phyloP scores from a whole-genome alignment of 2,329 filamentous ascomycete genomes.

The Apiospora marii region DNA sequence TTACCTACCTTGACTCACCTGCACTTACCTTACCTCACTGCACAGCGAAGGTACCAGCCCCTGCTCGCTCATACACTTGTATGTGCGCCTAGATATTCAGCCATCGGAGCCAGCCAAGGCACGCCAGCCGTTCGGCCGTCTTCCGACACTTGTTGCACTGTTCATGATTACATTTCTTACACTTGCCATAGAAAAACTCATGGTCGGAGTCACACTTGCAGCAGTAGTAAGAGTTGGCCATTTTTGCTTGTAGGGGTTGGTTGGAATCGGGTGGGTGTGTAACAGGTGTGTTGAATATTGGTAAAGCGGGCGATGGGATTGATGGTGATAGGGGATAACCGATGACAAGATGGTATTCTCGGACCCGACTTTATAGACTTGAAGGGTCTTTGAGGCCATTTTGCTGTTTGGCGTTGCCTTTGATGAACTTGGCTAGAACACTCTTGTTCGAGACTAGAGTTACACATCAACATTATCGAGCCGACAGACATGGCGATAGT shows the following conservation, averaged over 20 bases:
- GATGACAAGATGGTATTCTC: too few relatives aligned
- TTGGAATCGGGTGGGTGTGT: not conserved
- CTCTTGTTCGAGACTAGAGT: not conserved
- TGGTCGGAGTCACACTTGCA: not conserved
- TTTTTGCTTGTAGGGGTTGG: not conserved
- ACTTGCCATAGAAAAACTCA: not conserved
- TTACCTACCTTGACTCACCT: not conserved
- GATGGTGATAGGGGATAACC: too few relatives aligned
- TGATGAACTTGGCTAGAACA: not conserved
- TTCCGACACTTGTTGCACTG: not conserved
- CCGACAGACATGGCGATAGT: not conserved
- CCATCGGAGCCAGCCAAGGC: too few relatives aligned
- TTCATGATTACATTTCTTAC: not conserved
- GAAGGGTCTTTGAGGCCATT: not conserved
- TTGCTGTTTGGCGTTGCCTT: not conserved
- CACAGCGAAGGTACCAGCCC: not conserved
- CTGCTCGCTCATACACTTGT: not conserved
- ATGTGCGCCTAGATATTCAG: not conserved
- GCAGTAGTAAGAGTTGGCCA: slow-evolving; percentile 1
- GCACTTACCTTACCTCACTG: not conserved
- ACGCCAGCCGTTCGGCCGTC: not conserved
- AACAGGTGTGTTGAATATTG: not conserved
- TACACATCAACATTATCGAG: not conserved
- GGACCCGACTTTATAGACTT: too few relatives aligned
- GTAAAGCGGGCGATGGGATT: not conserved